Conservation (phyloP, 2,329 filamentous ascomycete species). For the Ilyonectria destructans region DNA sequence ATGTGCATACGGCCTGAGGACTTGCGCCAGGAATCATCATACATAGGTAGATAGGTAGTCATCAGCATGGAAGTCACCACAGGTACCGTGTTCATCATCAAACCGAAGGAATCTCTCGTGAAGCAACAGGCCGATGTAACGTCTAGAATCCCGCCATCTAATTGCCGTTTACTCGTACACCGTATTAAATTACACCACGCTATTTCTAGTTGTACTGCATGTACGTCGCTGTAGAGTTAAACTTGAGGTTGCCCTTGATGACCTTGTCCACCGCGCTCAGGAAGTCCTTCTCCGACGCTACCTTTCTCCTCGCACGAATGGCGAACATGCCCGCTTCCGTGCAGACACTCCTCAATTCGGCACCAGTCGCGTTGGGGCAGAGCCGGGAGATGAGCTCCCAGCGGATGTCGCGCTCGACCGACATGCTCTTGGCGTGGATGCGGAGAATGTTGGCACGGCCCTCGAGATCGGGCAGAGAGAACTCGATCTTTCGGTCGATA, state of each 20-base stretch:
- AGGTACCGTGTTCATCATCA: slow-evolving; percentile 6
- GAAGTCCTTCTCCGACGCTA: slow-evolving; percentile 99
- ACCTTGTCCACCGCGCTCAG: slow-evolving; percentile 98
- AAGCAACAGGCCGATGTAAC: slow-evolving; percentile 44
- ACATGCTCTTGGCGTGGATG: slow-evolving; percentile 99
- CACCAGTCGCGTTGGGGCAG: slow-evolving; percentile 97
- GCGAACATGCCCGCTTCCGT: slow-evolving; percentile 99
- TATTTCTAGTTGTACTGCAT: slow-evolving; percentile 94
- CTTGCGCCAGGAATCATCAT: slow-evolving; percentile 23
- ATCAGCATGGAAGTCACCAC: slow-evolving; percentile 29
- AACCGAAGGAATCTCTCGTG: slow-evolving; percentile 12
- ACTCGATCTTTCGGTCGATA: slow-evolving; percentile 99
- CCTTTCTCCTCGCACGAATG: slow-evolving; percentile 94
- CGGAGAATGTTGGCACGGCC: slow-evolving; percentile 97
- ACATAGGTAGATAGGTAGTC: slow-evolving; percentile 44
- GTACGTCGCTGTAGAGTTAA: slow-evolving; percentile 98
- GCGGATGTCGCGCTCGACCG: slow-evolving; percentile 96
- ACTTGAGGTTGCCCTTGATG: slow-evolving; percentile 99
- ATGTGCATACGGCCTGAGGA: slow-evolving; percentile 26
- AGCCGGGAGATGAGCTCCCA: slow-evolving; percentile 99
- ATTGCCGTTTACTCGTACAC: slow-evolving; percentile 55
- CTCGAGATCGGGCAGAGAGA: slow-evolving; percentile 96
- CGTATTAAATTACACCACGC: slow-evolving; percentile 49
- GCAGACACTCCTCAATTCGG: slow-evolving; percentile 95
- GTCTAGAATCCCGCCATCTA: slow-evolving; percentile 46